phyloP scores from a whole-genome alignment of 495 filamentous ascomycete species.

The Acidomyces sp. region DNA sequence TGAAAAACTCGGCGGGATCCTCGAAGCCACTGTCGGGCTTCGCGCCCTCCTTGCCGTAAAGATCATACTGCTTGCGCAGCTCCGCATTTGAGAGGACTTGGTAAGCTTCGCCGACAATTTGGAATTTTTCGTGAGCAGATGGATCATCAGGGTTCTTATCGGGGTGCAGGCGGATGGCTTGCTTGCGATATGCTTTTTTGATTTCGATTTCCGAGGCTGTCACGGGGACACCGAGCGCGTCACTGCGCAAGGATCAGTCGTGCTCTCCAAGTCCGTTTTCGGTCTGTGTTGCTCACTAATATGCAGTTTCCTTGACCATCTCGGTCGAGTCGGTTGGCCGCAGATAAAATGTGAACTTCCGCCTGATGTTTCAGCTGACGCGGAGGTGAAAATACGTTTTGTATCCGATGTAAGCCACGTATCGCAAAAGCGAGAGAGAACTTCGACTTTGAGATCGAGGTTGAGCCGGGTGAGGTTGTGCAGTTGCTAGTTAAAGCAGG shows the following conservation, averaged over 20 bases:
- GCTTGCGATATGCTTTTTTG: conserved; percentile 98
- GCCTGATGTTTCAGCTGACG: too few relatives aligned
- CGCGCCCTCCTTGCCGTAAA: conserved; percentile 86
- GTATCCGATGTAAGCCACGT: too few relatives aligned
- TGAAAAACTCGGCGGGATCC: conserved; percentile 96
- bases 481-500: too few relatives aligned
- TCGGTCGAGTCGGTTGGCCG: not conserved
- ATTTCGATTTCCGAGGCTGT: conserved; percentile 90
- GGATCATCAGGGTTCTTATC: conserved; percentile 97
- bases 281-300: too few relatives aligned
- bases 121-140: conserved; percentile 84
- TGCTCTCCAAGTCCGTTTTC: too few relatives aligned
- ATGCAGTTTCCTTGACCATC: conserved; percentile 33
- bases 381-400: too few relatives aligned
- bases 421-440: too few relatives aligned
- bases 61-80: conserved; percentile 83
- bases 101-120: conserved; percentile 88
- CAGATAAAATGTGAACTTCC: too few relatives aligned
- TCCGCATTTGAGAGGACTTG: conserved; percentile 85
- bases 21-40: conserved; percentile 81
- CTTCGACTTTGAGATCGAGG: too few relatives aligned
- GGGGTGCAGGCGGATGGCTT: conserved; percentile 71
- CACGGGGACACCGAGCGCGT: conserved; percentile 74
- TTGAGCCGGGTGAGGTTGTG: too few relatives aligned
- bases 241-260: too few relatives aligned